Base-by-base conservation (phyloP, 805 yeast species). In the Yarrowia sp. region DNA sequence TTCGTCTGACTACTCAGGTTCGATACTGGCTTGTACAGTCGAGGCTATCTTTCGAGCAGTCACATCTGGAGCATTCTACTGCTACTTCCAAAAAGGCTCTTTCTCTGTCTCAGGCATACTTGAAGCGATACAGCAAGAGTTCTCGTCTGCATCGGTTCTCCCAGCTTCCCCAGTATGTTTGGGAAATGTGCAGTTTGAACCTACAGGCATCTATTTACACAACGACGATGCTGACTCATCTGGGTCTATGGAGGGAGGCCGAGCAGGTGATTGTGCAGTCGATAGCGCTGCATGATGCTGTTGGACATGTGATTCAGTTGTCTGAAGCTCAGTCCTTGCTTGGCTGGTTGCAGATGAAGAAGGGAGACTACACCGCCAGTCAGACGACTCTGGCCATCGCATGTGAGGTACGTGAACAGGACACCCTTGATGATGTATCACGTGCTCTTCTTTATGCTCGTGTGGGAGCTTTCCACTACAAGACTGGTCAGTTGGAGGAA, bases 181-280 rank as follows among this genome's bases (percentile, higher is more conserved):
- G 64, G 64, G 51, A 43, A 11, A 35, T 58, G 50, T 17, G 22
- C 22, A 17, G 42, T 32, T 51, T 57, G 14, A 32, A 43, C 33
- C 33, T 57, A 1, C 62, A 55, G 9, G 15, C 51, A 13, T 33
- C 64, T 13, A 43, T 33, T 14, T 3, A 14, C 28, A 11, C 35
- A 0, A 43, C 51, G 3, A 3, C 50, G 4, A 11, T 22, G 17
- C 51, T 58, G 14, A 7, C 36, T 28, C 64, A 58, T 33, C 13
- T 58, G 36, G 64, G 64, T 2, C 22, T 58, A 7, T 58, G 64
- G 64, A 32, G 43, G 8, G 53, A 43, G n/a, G 64, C 64, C 13
- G 64, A 58, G 31, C 64, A 58, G 35, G 51, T 58, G 15, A 33
- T 43, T 8, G 11, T 9, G 9, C 42, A 42, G 28, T 13, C 63